Evolutionary conservation across 306 rosid species (phyloP).

Genomic region (Acacia melanoxylon): DNA sequence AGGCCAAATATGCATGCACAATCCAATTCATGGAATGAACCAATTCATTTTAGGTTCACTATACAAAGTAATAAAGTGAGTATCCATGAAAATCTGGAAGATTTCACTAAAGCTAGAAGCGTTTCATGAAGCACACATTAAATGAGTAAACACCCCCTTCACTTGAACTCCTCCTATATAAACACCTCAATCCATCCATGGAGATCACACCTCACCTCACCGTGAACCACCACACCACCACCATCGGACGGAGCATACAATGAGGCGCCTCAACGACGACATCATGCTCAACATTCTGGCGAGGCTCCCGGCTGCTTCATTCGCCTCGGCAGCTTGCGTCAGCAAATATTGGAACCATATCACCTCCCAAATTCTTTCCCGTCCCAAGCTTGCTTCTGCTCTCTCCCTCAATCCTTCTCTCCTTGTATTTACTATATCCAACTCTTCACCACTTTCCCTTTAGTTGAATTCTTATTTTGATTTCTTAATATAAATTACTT

Average conservation of each 20-base stretch:
- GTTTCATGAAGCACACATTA: not conserved
- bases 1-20: not conserved
- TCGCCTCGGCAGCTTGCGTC: slow-evolving; percentile 46
- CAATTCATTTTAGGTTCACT: not conserved
- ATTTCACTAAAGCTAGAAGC: not conserved
- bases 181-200: not conserved
- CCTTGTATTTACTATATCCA: not conserved
- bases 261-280: slow-evolving; percentile 26
- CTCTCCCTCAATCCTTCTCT: slow-evolving; percentile 43
- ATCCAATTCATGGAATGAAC: not conserved
- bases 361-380: slow-evolving; percentile 34
- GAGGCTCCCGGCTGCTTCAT: slow-evolving; percentile 41
- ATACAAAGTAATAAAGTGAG: not conserved
- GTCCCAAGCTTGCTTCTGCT: slow-evolving; percentile 46
- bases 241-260: not conserved
- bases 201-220: not conserved
- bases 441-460: not conserved
- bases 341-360: slow-evolving; percentile 40
- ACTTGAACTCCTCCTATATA: not conserved
- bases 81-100: not conserved
- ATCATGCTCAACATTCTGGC: slow-evolving; percentile 36
- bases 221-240: not conserved
- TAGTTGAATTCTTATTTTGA: not conserved
- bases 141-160: not conserved
- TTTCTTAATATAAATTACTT: not conserved